phyloP scores from a whole-genome alignment of 2,329 filamentous ascomycete species.

The Ophiostoma novo-ulmi region DNA sequence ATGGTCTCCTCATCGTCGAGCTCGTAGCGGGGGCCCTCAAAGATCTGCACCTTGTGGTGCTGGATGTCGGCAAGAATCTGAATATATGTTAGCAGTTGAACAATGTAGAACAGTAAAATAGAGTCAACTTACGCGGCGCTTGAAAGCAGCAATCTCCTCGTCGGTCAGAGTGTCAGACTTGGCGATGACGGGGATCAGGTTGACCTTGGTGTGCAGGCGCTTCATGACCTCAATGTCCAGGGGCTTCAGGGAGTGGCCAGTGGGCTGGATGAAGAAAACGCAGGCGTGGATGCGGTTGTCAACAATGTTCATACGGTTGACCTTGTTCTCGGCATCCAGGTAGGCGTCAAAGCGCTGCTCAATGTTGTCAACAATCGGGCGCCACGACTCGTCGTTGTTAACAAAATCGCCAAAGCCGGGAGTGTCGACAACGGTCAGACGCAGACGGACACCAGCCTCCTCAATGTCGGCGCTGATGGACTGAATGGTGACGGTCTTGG shows the following conservation, averaged over 20 bases:
- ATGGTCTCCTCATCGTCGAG: conserved; percentile 99
- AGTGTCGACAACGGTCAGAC: conserved; percentile 94
- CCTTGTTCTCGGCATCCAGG: conserved; percentile 98
- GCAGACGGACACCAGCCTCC: conserved; percentile 94
- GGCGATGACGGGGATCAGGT: conserved; percentile 97
- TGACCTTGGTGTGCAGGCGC: conserved; percentile 99
- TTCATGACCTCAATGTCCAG: conserved; percentile 99
- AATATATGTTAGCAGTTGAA: neutral
- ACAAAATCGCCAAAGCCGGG: conserved; percentile 98
- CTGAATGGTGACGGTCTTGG: conserved; percentile 94
- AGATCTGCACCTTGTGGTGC: conserved; percentile 97
- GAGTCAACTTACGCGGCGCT: conserved; percentile 86
- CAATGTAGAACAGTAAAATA: neutral
- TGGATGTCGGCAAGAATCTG: conserved; percentile 96
- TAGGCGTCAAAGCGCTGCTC: conserved; percentile 98
- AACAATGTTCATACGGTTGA: conserved; percentile 99
- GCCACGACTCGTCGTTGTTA: conserved; percentile 99
- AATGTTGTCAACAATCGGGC: conserved; percentile 98
- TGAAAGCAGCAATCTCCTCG: conserved; percentile 91
- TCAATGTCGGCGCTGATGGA: conserved; percentile 96
- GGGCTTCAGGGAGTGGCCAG: conserved; percentile 95
- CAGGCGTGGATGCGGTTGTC: conserved; percentile 99
- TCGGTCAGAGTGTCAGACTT: conserved; percentile 98
- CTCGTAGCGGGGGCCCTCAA: conserved; percentile 96
- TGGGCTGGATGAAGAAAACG: conserved; percentile 99